Evolutionary conservation across 2,329 filamentous ascomycete species (phyloP).

Genomic region (Sporothrix pseudoabietina): DNA sequence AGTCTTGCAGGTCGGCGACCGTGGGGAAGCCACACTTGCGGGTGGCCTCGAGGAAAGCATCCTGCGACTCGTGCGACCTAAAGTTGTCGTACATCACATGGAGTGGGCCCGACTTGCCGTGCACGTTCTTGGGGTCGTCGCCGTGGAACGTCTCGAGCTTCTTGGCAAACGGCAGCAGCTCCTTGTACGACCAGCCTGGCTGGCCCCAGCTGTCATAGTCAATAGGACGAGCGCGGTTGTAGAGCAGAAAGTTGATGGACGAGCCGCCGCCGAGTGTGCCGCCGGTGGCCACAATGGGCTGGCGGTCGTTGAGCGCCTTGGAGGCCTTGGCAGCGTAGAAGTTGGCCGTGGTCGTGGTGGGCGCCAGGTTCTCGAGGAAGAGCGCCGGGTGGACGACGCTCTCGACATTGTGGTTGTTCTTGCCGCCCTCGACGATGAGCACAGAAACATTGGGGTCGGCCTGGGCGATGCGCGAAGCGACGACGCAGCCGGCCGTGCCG

Average conservation of each 20-base stretch:
- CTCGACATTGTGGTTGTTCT: constrained; percentile 55
- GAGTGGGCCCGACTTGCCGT: constrained; percentile 43
- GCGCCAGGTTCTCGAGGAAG: constrained; percentile 51
- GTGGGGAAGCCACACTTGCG: neutral
- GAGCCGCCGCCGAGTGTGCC: constrained; percentile 57
- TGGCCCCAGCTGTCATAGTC: constrained; percentile 40
- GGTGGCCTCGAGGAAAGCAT: neutral
- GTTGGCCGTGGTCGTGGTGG: constrained; percentile 47
- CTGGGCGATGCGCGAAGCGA: constrained; percentile 54
- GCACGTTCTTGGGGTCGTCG: constrained; percentile 52
- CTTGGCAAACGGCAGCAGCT: constrained; percentile 53
- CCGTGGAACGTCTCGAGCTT: constrained; percentile 43
- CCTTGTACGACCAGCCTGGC: constrained; percentile 37
- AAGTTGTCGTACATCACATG: constrained; percentile 34
- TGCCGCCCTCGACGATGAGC: constrained; percentile 57
- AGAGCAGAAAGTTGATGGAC: constrained; percentile 52
- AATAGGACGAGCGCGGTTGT: constrained; percentile 38
- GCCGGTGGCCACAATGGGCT: constrained; percentile 44
- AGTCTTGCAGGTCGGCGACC: constrained; percentile 1
- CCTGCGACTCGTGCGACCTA: neutral
- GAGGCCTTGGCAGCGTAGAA: constrained; percentile 55
- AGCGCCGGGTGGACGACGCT: constrained; percentile 55
- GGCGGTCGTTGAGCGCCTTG: constrained; percentile 49
- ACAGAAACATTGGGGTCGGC: constrained; percentile 53
- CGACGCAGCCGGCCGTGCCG: constrained; percentile 53